Base-by-base conservation (phyloP, 2,329 filamentous ascomycete genomes). In the Biscogniauxia mediterranea region DNA sequence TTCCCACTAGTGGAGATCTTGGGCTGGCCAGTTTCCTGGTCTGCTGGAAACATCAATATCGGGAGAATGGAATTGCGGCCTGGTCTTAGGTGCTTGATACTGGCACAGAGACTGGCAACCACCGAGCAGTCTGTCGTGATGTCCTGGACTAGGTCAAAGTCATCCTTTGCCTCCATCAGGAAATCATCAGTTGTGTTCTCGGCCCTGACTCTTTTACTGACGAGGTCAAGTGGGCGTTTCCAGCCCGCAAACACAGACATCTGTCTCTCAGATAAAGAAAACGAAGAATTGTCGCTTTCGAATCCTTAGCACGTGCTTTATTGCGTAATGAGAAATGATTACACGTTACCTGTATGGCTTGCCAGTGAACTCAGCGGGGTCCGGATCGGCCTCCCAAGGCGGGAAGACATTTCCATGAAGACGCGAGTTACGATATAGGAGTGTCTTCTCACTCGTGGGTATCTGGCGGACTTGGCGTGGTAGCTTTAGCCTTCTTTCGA, bases 111-210 rank as follows among this genome's bases (percentile, higher is more conserved):
- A 73, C 95, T 97, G 17, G 95, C 95, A 26, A 99, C 94, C 3
- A 99, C 94, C 1, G 95, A 98, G 73, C 95, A 99, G 74, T 99
- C 95, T 0, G 94, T 96, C 5, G 94, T 93, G 61, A 96, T 88
- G 75, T 99, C 95, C 76, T 99, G 95, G 2, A 97, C 93, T 7
- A 99, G 83, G 75, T 99, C 94, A 63, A 91, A 87, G 15, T 84
- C 82, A 8, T 81, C 77, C 6, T 77, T 76, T 17, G 83, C 72
- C 42, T 65, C 65, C 74, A 72, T 76, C 65, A 69, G 72, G 17
- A 52, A 60, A 19, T 54, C 54, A 23, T 59, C 54, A 52, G 19
- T 62, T 20, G 57, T 49, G 51, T 21, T 55, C 1, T 51, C 52
- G 11, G 56, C 8, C 21, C 56, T 59, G 6, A 61, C 42, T 1